Conservation (phyloP, 2,329 filamentous ascomycete species). For the Elsinoe arachidis region DNA sequence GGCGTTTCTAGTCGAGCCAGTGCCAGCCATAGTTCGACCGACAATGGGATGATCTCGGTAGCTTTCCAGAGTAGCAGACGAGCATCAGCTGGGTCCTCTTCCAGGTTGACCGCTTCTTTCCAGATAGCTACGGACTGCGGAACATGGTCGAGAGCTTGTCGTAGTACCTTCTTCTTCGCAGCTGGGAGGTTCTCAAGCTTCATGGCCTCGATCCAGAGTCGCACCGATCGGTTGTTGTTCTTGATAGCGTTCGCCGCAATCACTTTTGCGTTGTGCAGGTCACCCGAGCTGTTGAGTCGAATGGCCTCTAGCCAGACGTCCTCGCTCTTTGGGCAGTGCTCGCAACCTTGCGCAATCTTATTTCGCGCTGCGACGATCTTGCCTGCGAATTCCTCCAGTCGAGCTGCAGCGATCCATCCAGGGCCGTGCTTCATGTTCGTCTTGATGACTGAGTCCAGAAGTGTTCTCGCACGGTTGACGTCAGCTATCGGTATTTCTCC, state of each 20-base stretch:
- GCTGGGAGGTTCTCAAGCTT: conserved; percentile 73
- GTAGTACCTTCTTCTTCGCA: conserved; percentile 85
- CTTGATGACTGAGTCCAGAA: conserved; percentile 94
- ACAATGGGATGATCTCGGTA: conserved; percentile 87
- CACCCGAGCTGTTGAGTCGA: conserved; percentile 59
- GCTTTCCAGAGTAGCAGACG: conserved; percentile 85
- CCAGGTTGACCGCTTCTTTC: conserved; percentile 94
- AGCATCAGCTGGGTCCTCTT: conserved; percentile 83
- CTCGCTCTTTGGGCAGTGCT: conserved; percentile 86
- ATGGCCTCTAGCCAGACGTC: conserved; percentile 97
- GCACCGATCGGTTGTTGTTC: conserved; percentile 78
- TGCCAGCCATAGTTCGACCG: conserved; percentile 90
- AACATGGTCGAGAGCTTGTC: conserved; percentile 84
- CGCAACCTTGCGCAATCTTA: conserved; percentile 78
- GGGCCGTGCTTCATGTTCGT: conserved; percentile 92
- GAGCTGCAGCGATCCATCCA: conserved; percentile 90
- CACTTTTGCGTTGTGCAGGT: conserved; percentile 86
- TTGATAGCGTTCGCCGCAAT: conserved; percentile 91
- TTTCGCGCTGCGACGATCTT: conserved; percentile 84
- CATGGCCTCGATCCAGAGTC: conserved; percentile 93
- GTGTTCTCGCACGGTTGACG: conserved; percentile 82
- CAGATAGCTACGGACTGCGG: conserved; percentile 93
- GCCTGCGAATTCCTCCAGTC: conserved; percentile 85
- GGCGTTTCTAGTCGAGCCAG: conserved; percentile 81
- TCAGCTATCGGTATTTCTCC: conserved; percentile 82